Evolutionary conservation across 1,139 yeast species (phyloP).

Genomic region (Suhomyces coccinellae): DNA sequence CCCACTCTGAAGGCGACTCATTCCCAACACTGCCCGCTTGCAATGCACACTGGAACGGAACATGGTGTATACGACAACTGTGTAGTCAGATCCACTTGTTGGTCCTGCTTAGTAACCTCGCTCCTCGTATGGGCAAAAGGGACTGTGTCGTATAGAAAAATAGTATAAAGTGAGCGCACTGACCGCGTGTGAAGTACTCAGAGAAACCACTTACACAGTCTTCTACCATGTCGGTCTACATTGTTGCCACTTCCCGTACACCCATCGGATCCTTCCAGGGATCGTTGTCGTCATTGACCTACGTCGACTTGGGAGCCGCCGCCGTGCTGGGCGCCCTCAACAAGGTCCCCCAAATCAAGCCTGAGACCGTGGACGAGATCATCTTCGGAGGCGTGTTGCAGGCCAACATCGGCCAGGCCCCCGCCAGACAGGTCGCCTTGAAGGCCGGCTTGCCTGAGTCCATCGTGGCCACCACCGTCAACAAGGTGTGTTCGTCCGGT

Average conservation of each 20-base stretch:
- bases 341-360: slow-evolving; percentile 78
- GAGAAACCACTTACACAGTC: not conserved
- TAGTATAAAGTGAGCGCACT: slow-evolving; percentile 5
- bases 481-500: slow-evolving; percentile 98
- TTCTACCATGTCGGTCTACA: slow-evolving; percentile 57
- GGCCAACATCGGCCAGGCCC: slow-evolving; percentile 96
- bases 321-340: slow-evolving; percentile 88
- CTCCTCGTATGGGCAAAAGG: slow-evolving; percentile 1
- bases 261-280: slow-evolving; percentile 97
- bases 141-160: slow-evolving; percentile 6
- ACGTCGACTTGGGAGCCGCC: slow-evolving; percentile 84
- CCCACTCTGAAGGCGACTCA: too few relatives aligned
- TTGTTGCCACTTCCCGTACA: slow-evolving; percentile 89
- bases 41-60: too few relatives aligned
- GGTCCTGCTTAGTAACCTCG: slow-evolving; percentile 2
- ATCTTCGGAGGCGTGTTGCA: slow-evolving; percentile 90
- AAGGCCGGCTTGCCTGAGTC: slow-evolving; percentile 81
- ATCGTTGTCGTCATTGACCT: slow-evolving; percentile 66
- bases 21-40: too few relatives aligned
- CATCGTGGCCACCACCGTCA: slow-evolving; percentile 84
- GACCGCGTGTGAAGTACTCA: not conserved
- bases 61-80: not conserved
- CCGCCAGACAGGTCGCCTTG: slow-evolving; percentile 96
- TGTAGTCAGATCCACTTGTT: not conserved
- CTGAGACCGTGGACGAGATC: slow-evolving; percentile 82